phyloP scores from a whole-genome alignment of 78 protist species.

The Acrasis kona region DNA sequence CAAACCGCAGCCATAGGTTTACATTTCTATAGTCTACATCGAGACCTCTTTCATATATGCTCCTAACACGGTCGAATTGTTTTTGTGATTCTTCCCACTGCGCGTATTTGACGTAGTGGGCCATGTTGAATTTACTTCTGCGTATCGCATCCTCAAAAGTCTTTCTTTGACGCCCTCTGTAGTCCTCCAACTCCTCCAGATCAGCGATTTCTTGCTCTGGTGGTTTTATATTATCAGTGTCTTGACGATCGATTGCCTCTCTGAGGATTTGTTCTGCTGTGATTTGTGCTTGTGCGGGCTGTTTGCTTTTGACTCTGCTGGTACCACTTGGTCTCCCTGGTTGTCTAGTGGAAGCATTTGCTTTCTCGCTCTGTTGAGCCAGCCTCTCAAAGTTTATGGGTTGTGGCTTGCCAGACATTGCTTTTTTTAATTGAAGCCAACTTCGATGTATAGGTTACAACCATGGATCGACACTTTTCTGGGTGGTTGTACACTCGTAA shows the following conservation, averaged over 20 bases:
- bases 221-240: constrained; percentile 18
- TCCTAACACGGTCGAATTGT: constrained; percentile 71
- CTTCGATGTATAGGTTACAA: no score
- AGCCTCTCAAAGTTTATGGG: no score
- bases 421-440: no score
- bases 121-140: neutral
- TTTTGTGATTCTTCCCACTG: constrained; percentile 86
- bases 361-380: no score
- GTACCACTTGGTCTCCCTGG: no score
- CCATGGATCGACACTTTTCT: no score
- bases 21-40: constrained; percentile 41
- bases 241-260: constrained; percentile 73
- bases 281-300: constrained; percentile 80
- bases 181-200: constrained; percentile 84
- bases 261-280: constrained; percentile 98
- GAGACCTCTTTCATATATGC: constrained; percentile 87
- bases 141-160: constrained; percentile 49
- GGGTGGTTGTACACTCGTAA: no score
- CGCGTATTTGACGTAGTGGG: constrained; percentile 76
- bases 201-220: constrained; percentile 34
- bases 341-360: no score
- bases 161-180: constrained; percentile 50
- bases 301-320: neutral
- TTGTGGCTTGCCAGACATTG: no score
- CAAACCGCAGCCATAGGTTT: constrained; percentile 78